Base-by-base conservation (phyloP, 1,284 basidiomycete species). In the Ustilago nuda region DNA sequence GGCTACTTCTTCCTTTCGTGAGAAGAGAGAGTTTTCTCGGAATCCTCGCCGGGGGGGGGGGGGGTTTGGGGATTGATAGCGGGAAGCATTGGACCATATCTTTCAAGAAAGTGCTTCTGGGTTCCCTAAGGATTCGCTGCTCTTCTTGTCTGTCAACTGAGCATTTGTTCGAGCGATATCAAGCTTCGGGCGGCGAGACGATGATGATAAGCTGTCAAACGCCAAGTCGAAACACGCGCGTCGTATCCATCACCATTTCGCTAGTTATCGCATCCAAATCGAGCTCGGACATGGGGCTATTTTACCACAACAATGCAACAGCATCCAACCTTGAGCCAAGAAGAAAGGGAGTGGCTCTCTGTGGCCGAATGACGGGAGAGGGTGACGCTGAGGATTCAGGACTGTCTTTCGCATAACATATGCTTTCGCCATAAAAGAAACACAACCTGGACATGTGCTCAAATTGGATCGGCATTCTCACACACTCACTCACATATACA, bases 371-470 rank as follows among this genome's bases (percentile, higher is more conserved):
- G 3, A 27, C 2, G 23, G 23, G 23, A 27, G 3, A 27, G 23
- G 23, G 48, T 50, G 48, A 11, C 27, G 27, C 12, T 6, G 9
- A 19, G 11, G 27, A 7, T 13, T 50, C 48, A 27, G 48, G 30
- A 30, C 30, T 7, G n/a, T 48, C 46, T 33, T n/a, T 30, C 30
- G 48, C 48, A 50, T 45, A 45, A 19, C 43, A 27, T 27, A 27
- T 27, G 23, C 23, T 27, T 15, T 45, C 19, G 17, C 11, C 43
- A 19, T 19, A 19, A 19, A 17, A 50, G 27, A 50, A 27, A 27
- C 15, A 9, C 11, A 50, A 30, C 30, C 23, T 32, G 48, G 48
- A 50, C 30, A 50, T 50, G 30, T 50, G 48, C 48, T 50, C 48
- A 50, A 50, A 13, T 30, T 50, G 12, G 8, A 48, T 48, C 15